Conservation (phyloP, 2,329 filamentous ascomycete species). For the Graphium sp. region DNA sequence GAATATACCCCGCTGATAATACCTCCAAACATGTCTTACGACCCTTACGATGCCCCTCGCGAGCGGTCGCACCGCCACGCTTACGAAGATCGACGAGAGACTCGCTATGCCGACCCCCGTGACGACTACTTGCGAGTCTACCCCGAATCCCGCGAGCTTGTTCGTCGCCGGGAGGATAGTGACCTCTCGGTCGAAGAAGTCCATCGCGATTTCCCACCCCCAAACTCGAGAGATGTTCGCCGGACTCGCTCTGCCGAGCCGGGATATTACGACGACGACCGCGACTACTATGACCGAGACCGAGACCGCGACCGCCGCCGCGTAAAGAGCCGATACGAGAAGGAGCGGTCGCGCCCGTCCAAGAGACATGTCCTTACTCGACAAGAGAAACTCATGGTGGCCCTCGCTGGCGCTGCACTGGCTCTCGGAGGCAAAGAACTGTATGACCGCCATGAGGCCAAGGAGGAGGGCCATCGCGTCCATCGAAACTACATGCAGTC, state of each 20-base stretch:
- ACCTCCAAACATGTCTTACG: too few relatives aligned
- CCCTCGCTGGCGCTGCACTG: conserved; percentile 46
- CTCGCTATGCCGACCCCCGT: conserved; percentile 32
- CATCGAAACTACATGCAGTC: conserved; percentile 42
- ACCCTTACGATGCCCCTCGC: conserved; percentile 29
- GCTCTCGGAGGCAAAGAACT: conserved; percentile 51
- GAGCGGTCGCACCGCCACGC: conserved; percentile 17
- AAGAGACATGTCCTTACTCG: conserved; percentile 34
- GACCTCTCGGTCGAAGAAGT: conserved; percentile 67
- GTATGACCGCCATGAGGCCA: conserved; percentile 44
- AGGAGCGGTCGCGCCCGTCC: conserved; percentile 38
- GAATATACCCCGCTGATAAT: too few relatives aligned
- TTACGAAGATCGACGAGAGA: conserved; percentile 28
- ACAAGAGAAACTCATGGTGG: conserved; percentile 50
- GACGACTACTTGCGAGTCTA: conserved; percentile 22
- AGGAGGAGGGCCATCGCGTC: conserved; percentile 25
- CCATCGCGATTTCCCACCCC: conserved; percentile 68
- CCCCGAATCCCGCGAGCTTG: conserved; percentile 30
- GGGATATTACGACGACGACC: conserved; percentile 36
- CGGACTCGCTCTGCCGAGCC: conserved; percentile 49
- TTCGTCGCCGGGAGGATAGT: conserved; percentile 45
- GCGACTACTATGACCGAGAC: conserved; percentile 28
- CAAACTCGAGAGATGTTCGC: conserved; percentile 34
- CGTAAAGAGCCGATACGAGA: conserved; percentile 34
- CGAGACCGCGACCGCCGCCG: conserved; percentile 22